phyloP scores from a whole-genome alignment of 2,329 filamentous ascomycete species.

The Rachicladosporium sp. region DNA sequence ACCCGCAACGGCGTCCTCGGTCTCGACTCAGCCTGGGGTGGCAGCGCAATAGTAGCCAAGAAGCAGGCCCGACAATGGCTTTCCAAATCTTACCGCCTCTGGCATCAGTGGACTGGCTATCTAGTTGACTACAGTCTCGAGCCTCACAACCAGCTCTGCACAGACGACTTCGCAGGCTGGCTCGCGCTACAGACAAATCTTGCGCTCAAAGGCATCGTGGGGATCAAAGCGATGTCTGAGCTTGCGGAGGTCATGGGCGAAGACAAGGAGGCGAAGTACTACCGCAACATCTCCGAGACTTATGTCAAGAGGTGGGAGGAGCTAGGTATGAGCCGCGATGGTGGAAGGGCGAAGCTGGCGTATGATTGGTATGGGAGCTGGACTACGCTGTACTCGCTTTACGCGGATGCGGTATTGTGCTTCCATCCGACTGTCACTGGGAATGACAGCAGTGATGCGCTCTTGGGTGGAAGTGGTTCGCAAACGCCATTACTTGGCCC shows the following conservation, averaged over 20 bases:
- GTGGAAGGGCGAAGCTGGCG: slow-evolving; percentile 61
- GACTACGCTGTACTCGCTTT: slow-evolving; percentile 79
- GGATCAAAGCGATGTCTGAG: slow-evolving; percentile 65
- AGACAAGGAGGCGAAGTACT: slow-evolving; percentile 44
- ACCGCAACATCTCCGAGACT: slow-evolving; percentile 45
- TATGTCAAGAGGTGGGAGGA: slow-evolving; percentile 65
- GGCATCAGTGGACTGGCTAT: slow-evolving; percentile 69
- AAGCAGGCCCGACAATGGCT: slow-evolving; percentile 54
- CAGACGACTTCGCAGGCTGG: slow-evolving; percentile 73
- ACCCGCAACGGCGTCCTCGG: slow-evolving; percentile 39
- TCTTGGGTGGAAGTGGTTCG: background rate
- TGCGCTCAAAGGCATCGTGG: slow-evolving; percentile 72
- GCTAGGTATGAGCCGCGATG: slow-evolving; percentile 56
- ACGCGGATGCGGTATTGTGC: slow-evolving; percentile 66
- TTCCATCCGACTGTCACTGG: slow-evolving; percentile 46
- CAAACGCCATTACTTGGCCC: slow-evolving; percentile 4
- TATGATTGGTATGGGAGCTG: slow-evolving; percentile 73
- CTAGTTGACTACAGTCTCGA: slow-evolving; percentile 63
- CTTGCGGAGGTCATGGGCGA: slow-evolving; percentile 53
- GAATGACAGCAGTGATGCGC: slow-evolving; percentile 3
- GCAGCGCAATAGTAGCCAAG: slow-evolving; percentile 33
- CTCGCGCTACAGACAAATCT: slow-evolving; percentile 70
- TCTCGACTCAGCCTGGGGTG: slow-evolving; percentile 51
- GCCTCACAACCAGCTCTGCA: slow-evolving; percentile 65
- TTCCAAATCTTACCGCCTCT: slow-evolving; percentile 54